A percentile compares a stretch with the other conserved stretches of the same genome.
Evolutionary conservation across 345 rosid species (phyloP).

Genomic region (Eucalyptus sideroxylon): DNA sequence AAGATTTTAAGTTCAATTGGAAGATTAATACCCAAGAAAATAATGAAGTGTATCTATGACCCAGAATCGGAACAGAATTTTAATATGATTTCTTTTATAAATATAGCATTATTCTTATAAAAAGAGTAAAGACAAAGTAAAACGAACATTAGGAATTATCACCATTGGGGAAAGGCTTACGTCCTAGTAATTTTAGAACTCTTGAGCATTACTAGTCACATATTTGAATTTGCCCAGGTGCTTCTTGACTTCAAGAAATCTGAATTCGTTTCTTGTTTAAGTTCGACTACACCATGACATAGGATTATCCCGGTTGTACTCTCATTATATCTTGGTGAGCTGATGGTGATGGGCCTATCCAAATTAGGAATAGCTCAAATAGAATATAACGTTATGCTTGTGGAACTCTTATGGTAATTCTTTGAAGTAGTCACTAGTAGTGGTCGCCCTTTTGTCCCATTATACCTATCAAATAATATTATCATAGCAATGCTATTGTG

Average conservation of each 20-base stretch:
- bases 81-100: no score
- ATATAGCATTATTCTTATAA: not conserved
- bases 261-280: not conserved
- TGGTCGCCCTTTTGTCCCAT: accelerated
- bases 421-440: not conserved
- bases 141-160: not conserved
- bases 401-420: not conserved
- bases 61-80: accelerated
- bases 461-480: not conserved
- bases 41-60: not conserved
- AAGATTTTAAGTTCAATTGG: not conserved
- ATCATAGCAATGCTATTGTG: not conserved
- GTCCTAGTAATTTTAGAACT: not conserved
- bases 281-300: not conserved
- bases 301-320: not conserved
- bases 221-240: not conserved
- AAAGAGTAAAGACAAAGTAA: not conserved
- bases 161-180: not conserved
- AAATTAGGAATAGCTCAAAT: not conserved
- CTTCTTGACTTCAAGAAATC: not conserved
- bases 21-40: not conserved
- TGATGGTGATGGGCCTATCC: not conserved
- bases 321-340: not conserved
- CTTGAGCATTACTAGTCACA: not conserved
- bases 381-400: accelerated